These are phyloP conservation scores for Leishmania aethiopica DNA, from an alignment of 208 protist genomes.

Conservation along the genomic window DNA sequence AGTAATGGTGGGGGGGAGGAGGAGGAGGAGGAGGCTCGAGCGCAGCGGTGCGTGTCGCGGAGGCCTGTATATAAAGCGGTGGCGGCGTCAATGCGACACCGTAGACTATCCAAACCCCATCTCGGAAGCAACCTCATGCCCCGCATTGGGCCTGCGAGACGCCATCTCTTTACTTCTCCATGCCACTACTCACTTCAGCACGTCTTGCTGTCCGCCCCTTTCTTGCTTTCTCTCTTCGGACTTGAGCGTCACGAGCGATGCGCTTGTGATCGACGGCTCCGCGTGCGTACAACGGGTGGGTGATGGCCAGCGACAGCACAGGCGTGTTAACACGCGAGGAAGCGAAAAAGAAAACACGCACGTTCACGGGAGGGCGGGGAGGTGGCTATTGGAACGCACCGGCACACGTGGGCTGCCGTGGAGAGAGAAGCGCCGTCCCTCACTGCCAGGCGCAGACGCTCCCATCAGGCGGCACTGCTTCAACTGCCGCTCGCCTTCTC, in stretches of 20 bases:
- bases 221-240: not conserved
- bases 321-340: not conserved
- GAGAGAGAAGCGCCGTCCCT: not conserved
- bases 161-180: not conserved
- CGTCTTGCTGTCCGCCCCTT: not conserved
- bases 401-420: not conserved
- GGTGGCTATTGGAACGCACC: not conserved
- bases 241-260: not conserved
- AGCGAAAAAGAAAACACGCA: not conserved
- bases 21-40: not conserved
- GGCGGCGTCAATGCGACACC: not conserved
- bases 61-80: not conserved
- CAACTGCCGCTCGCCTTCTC: not conserved
- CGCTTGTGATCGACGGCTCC: not conserved
- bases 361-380: not conserved
- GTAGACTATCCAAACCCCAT: not conserved
- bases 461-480: not conserved
- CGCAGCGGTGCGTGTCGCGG: not conserved
- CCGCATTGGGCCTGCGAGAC: not conserved
- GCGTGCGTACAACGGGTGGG: not conserved
- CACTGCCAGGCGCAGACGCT: not conserved
- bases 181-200: not conserved
- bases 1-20: not conserved
- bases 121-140: not conserved
- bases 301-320: not conserved